Evolutionary conservation across 2,329 filamentous ascomycete species (phyloP).

Genomic region (Cordyceps fumosorosea): DNA sequence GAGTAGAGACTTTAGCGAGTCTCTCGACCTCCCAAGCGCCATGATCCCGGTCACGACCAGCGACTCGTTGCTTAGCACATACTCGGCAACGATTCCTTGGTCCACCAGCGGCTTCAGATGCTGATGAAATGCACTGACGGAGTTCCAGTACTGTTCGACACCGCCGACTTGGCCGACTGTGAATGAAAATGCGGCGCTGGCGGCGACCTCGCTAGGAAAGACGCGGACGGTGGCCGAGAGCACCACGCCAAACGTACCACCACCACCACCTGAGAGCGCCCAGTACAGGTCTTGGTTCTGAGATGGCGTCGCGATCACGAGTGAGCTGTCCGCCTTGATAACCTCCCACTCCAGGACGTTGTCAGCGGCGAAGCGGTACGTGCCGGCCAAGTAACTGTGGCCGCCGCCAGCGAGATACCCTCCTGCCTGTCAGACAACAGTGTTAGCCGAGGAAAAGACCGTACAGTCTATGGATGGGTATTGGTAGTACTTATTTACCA

Average conservation of each 20-base stretch:
- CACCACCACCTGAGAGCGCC: not conserved
- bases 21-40: not conserved
- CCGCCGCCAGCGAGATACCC: not conserved
- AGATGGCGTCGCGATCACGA: not conserved
- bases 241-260: not conserved
- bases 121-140: not conserved
- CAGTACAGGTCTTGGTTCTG: not conserved
- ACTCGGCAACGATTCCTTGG: not conserved
- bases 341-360: not conserved
- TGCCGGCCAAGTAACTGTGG: not conserved
- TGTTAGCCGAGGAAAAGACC: not conserved
- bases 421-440: not conserved
- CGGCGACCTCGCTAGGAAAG: not conserved
- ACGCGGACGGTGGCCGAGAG: not conserved
- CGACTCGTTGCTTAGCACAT: not conserved
- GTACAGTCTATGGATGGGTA: not conserved
- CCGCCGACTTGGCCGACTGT: not conserved
- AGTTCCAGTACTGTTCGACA: not conserved
- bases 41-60: not conserved
- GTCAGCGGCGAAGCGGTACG: not conserved
- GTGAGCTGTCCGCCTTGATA: not conserved
- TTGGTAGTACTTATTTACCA: not conserved
- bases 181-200: not conserved
- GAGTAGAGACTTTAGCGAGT: not conserved
- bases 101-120: not conserved